A percentile compares a stretch with the other conserved stretches of the same genome.
Evolutionary conservation across 805 yeast species (phyloP).

Genomic region (Torulaspora indica): DNA sequence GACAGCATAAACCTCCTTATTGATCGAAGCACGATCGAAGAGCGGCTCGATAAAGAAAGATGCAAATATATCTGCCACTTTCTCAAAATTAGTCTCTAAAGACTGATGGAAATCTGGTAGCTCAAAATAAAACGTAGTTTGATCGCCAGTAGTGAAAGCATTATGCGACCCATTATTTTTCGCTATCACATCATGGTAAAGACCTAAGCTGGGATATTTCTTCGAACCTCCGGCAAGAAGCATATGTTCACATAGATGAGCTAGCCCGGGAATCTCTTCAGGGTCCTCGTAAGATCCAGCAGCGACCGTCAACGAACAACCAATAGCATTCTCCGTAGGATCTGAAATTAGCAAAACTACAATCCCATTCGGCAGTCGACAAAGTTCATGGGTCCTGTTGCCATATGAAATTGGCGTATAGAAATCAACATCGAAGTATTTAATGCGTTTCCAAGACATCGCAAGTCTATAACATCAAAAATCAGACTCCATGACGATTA

Average conservation of each 20-base stretch:
- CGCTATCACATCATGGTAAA: slow-evolving; percentile 42
- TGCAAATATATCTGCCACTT: slow-evolving; percentile 47
- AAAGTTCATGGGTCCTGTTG: slow-evolving; percentile 41
- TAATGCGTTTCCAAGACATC: slow-evolving; percentile 23
- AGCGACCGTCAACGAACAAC: slow-evolving; percentile 70
- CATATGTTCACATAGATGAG: slow-evolving; percentile 86
- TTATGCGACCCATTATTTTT: slow-evolving; percentile 54
- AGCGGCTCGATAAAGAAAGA: slow-evolving; percentile 49
- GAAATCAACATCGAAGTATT: slow-evolving; percentile 25
- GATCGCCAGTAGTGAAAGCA: slow-evolving; percentile 67
- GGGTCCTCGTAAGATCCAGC: slow-evolving; percentile 84
- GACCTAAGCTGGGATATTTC: slow-evolving; percentile 45
- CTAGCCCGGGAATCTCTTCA: slow-evolving; percentile 64
- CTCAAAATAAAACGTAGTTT: slow-evolving; percentile 60
- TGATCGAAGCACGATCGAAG: slow-evolving; percentile 41
- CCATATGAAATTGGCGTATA: slow-evolving; percentile 38
- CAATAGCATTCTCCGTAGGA: slow-evolving; percentile 55
- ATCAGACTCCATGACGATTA: background rate
- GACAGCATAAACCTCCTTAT: slow-evolving; percentile 54
- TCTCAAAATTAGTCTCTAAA: slow-evolving; percentile 41
- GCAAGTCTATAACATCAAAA: background rate
- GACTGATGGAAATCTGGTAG: slow-evolving; percentile 42
- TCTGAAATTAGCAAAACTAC: slow-evolving; percentile 69
- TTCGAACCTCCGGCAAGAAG: slow-evolving; percentile 51
- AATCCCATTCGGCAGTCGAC: slow-evolving; percentile 64